Conservation (phyloP, 495 filamentous ascomycete species). For the Lichenothelia convexa region DNA sequence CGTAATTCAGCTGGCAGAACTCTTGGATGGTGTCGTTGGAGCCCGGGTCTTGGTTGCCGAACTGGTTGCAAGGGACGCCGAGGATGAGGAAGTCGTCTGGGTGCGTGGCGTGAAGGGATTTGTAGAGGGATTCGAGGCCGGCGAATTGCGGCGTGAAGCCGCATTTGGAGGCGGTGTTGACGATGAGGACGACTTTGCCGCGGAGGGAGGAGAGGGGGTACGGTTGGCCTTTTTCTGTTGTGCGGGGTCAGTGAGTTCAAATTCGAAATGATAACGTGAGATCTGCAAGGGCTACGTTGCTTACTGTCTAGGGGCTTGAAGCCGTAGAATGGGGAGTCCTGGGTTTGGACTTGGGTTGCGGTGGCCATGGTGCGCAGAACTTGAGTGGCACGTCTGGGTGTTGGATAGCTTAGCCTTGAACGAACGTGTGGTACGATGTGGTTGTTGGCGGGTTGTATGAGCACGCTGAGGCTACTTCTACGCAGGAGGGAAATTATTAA, state of each 20-base stretch:
- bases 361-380: conserved; percentile 65
- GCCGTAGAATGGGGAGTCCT: too few species aligned
- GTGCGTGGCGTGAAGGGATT: conserved; percentile 48
- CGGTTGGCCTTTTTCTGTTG: conserved; percentile 53
- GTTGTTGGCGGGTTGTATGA: too few species aligned
- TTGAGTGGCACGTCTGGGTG: too few species aligned
- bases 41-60: conserved; percentile 76
- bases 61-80: conserved; percentile 98
- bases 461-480: too few species aligned
- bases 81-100: conserved; percentile 66
- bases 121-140: conserved; percentile 79
- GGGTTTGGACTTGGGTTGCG: conserved; percentile 59
- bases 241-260: conserved; percentile 2
- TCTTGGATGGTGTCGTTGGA: conserved; percentile 74
- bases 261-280: neutral
- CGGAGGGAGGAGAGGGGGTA: conserved; percentile 50
- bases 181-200: conserved; percentile 84
- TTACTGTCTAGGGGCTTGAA: conserved; percentile 50
- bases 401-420: too few species aligned
- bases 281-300: conserved; percentile 1
- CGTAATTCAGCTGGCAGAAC: conserved; percentile 92
- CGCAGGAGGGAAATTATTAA: too few species aligned
- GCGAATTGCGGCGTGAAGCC: conserved; percentile 96
- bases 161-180: conserved; percentile 99
- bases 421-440: too few species aligned